These are phyloP conservation scores for Phytophthora nicotianae DNA, from an alignment of 352 stramenopile species.

Conservation along the genomic window DNA sequence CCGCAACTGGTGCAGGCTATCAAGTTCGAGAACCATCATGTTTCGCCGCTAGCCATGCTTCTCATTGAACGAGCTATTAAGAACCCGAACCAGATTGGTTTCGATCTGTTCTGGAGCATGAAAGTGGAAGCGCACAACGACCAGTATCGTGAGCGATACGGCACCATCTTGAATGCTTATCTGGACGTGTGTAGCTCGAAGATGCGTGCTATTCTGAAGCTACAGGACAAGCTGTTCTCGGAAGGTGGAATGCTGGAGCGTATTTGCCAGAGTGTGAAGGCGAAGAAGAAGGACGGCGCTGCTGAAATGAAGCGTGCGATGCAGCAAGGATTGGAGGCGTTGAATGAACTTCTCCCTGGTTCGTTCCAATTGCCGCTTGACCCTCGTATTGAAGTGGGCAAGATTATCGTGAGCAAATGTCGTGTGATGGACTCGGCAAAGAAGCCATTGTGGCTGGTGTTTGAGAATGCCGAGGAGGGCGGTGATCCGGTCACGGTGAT, in stretches of 20 bases:
- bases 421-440: conserved; percentile 93
- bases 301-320: conserved; percentile 88
- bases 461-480: conserved; percentile 87
- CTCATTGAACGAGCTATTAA: conserved; percentile 90
- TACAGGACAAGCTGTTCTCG: conserved; percentile 89
- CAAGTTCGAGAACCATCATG: conserved; percentile 90
- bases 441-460: conserved; percentile 88
- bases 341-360: conserved; percentile 82
- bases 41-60: conserved; percentile 73
- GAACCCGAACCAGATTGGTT: conserved; percentile 89
- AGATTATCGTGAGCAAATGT: conserved; percentile 87
- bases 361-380: conserved; percentile 91
- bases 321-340: conserved; percentile 74
- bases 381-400: conserved; percentile 82
- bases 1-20: conserved; percentile 90
- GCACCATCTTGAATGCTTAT: conserved; percentile 83
- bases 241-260: conserved; percentile 80
- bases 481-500: conserved; percentile 88
- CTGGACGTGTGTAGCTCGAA: conserved; percentile 89
- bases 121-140: conserved; percentile 88
- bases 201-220: conserved; percentile 91
- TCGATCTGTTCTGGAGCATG: conserved; percentile 91
- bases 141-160: conserved; percentile 81
- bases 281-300: conserved; percentile 78
- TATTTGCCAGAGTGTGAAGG: conserved; percentile 85